Base-by-base conservation (phyloP, 2,329 filamentous ascomycete genomes). In the Fusarium tupiense region DNA sequence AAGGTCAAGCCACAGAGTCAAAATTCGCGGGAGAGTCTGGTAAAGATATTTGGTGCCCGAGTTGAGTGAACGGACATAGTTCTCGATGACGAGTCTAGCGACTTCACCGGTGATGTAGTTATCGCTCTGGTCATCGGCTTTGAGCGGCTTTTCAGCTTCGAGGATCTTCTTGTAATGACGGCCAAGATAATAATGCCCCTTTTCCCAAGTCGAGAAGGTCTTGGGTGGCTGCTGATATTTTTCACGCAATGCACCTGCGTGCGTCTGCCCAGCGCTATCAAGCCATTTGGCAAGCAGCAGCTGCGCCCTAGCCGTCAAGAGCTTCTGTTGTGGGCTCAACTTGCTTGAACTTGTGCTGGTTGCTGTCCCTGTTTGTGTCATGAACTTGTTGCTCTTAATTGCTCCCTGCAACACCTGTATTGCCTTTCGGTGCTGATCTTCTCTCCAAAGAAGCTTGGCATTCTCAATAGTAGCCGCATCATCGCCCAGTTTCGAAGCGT, bases 161-260 rank as follows among this genome's bases (percentile, higher is more conserved):
- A 98, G 86, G 8, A 98, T 89, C 82, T 98, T 99, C 81, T 98
- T 97, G 87, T 99, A 99, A 83, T 98, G 95, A 53, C 96, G 94
- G 10, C 96, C 96, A 16, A 99, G 89, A 81, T 98, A 98, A 81
- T 98, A 99, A 80, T 98, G 96, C 0, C 94, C 95, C 82, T 98
- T 98, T 81, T 99, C 96, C 95, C 96, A 99, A 59, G 90, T 90
- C 10, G 86, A 84, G 76, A 87, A 86, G 3, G 90, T 91, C 79
- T 89, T 91, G n/a, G 93, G 90, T 3, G 95, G 95, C 74, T 93
- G 90, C 71, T 95, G 92, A 78, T 98, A 99, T 79, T 94, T 94
- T 61, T 91, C 88, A 52, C 94, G 91, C 72, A 98, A 88, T 8
- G 93, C 91, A 50, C 91, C 89, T 8, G 94, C 93, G 78, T 97